A percentile compares a stretch with the other conserved stretches of the same genome.
Conservation (phyloP, 1,284 basidiomycete species). For the Fistulina hepatica region DNA sequence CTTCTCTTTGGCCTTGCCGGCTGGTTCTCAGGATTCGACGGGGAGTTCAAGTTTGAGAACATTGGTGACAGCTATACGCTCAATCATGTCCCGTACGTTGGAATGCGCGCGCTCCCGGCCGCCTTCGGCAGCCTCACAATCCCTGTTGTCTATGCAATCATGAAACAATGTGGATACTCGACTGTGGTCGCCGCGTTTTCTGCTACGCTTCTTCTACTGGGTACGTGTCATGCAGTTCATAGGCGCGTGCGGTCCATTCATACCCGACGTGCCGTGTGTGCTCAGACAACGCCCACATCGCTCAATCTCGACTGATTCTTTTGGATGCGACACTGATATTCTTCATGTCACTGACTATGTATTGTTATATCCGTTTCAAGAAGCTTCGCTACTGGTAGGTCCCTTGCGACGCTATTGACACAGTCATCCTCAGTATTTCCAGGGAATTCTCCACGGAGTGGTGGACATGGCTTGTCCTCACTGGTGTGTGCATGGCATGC, state of each 20-base stretch:
- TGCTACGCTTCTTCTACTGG: constrained; percentile 76
- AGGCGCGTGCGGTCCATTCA: background rate
- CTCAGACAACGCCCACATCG: constrained; percentile 90
- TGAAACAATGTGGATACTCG: constrained; percentile 96
- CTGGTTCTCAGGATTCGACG: constrained; percentile 95
- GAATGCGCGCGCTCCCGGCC: constrained; percentile 87
- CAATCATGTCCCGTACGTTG: constrained; percentile 86
- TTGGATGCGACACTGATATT: constrained; percentile 92
- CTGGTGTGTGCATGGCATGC: constrained; percentile 89
- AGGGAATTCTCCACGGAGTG: constrained; percentile 82
- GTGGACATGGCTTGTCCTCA: constrained; percentile 92
- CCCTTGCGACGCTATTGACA: constrained; percentile 2
- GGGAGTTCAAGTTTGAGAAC: constrained; percentile 86
- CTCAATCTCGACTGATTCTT: constrained; percentile 92
- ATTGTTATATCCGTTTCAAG: constrained; percentile 92
- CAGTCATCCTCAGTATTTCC: constrained; percentile 10
- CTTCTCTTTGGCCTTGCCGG: constrained; percentile 86
- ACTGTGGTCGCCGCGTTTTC: constrained; percentile 84
- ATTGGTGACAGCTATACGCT: constrained; percentile 91
- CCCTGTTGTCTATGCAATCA: constrained; percentile 88
- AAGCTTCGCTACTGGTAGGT: constrained; percentile 83
- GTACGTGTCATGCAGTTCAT: constrained; percentile 48
- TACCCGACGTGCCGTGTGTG: constrained; percentile 7
- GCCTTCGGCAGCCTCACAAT: constrained; percentile 84
- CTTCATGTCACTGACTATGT: constrained; percentile 91